A percentile compares a stretch with the other conserved stretches of the same genome.
Conservation (phyloP, 2,329 filamentous ascomycete species). For the Fusarium sp. region DNA sequence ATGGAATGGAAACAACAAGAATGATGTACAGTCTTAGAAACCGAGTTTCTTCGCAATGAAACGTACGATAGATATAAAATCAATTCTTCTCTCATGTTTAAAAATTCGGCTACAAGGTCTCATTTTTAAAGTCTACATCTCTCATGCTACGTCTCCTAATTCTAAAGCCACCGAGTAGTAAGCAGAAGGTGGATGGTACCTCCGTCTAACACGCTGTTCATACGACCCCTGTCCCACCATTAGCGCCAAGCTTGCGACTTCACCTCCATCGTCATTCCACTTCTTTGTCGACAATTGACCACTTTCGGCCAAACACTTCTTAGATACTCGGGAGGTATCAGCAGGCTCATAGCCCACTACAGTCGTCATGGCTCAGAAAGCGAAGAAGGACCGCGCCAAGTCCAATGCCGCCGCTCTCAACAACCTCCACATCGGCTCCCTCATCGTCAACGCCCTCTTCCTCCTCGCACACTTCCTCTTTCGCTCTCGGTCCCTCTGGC, state of each 20-base stretch:
- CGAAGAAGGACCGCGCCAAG: conserved; percentile 78
- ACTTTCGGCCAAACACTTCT: background rate
- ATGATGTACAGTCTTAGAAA: too few species aligned
- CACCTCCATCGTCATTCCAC: conserved; percentile 29
- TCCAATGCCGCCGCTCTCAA: conserved; percentile 84
- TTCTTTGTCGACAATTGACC: conserved; percentile 8
- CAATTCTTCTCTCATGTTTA: too few species aligned
- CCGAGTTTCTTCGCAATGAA: too few species aligned
- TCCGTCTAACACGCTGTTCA: conserved; percentile 20
- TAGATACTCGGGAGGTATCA: too few species aligned
- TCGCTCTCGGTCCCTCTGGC: conserved; percentile 73
- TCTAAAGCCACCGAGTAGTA: background rate
- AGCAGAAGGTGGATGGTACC: conserved; percentile 35
- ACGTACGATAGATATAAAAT: too few species aligned
- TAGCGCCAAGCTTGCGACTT: conserved; percentile 11
- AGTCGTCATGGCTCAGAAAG: conserved; percentile 72
- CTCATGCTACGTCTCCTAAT: too few species aligned
- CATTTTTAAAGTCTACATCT: too few species aligned
- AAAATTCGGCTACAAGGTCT: too few species aligned
- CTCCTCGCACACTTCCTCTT: conserved; percentile 80
- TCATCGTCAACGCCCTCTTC: conserved; percentile 81
- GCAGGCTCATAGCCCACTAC: background rate
- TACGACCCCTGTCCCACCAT: conserved; percentile 12
- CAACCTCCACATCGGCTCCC: conserved; percentile 84
- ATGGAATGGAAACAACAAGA: background rate